Percentiles rank a stretch among this genome's conserved stretches.
Evolutionary conservation across 2,329 filamentous ascomycete species (phyloP).

Genomic region (Ascosphaera aggregata): DNA sequence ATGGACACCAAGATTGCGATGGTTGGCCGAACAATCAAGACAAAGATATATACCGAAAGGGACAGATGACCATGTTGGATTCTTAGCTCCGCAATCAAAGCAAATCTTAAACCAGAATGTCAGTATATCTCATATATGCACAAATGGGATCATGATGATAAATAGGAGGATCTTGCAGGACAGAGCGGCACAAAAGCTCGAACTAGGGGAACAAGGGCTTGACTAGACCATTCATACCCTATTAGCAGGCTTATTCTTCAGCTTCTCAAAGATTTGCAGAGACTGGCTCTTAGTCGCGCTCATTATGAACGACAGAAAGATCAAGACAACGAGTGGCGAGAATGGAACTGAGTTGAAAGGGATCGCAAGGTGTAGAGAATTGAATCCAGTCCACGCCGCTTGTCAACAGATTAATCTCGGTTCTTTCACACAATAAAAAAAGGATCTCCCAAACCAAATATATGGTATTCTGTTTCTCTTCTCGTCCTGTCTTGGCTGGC

Average conservation of each 20-base stretch:
- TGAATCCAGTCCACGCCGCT: too few relatives aligned
- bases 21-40: constrained; percentile 90
- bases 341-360: too few relatives aligned
- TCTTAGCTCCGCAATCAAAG: constrained; percentile 95
- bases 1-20: constrained; percentile 93
- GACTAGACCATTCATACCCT: too few relatives aligned
- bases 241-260: constrained; percentile 85
- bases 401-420: too few relatives aligned
- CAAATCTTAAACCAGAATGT: constrained; percentile 42
- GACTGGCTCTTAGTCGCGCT: constrained; percentile 81
- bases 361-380: too few relatives aligned
- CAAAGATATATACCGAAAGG: constrained; percentile 96
- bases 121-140: constrained; percentile 5
- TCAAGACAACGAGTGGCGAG: too few relatives aligned
- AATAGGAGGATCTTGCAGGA: constrained; percentile 6
- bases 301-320: constrained; percentile 21
- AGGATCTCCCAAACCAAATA: too few relatives aligned
- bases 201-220: constrained; percentile 11
- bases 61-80: constrained; percentile 95
- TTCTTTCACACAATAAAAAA: too few relatives aligned
- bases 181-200: too few relatives aligned
- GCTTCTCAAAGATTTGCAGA: constrained; percentile 91
- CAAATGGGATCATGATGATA: constrained; percentile 2
- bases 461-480: too few relatives aligned
- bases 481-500: too few relatives aligned